These are phyloP conservation scores for Beta vulgaris DNA, from an alignment of 148 eudicot genomes.

Conservation along the genomic window DNA sequence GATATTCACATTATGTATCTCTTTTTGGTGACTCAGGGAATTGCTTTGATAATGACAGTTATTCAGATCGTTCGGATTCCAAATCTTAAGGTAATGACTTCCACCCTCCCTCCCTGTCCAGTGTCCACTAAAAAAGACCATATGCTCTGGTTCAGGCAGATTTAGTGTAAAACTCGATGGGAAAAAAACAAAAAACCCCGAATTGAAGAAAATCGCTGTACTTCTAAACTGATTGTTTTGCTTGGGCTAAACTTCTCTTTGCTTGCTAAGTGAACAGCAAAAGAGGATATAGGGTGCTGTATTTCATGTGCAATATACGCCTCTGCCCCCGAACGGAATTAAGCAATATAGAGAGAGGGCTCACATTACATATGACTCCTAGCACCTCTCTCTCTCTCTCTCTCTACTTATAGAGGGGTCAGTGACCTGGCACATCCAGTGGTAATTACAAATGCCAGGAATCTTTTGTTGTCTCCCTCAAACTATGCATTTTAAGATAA, in stretches of 20 bases:
- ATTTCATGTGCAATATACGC: neutral
- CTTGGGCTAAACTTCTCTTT: neutral
- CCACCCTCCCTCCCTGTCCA: neutral
- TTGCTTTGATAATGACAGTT: conserved; percentile 74
- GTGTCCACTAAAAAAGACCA: neutral
- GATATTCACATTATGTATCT: conserved; percentile 1
- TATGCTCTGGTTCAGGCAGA: too few species aligned
- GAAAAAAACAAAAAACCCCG: too few species aligned
- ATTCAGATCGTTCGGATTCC: conserved; percentile 80
- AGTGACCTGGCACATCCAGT: neutral
- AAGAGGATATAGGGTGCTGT: neutral
- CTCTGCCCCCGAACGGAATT: too few species aligned
- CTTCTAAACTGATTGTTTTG: neutral
- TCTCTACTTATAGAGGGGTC: neutral
- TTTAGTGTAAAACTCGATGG: too few species aligned
- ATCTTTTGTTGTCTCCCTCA: conserved; percentile 2
- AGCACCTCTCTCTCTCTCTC: neutral
- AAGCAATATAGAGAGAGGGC: too few species aligned
- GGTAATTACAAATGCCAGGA: neutral
- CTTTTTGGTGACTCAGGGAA: conserved; percentile 49
- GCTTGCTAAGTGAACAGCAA: neutral
- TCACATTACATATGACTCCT: neutral
- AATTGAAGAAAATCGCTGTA: neutral
- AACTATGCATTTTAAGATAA: neutral
- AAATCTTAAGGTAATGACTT: conserved; percentile 75